Evolutionary conservation across 1,284 basidiomycete species (phyloP), one percentile per base, ranked within the genome.

Genomic region (Trametes polyzona): DNA sequence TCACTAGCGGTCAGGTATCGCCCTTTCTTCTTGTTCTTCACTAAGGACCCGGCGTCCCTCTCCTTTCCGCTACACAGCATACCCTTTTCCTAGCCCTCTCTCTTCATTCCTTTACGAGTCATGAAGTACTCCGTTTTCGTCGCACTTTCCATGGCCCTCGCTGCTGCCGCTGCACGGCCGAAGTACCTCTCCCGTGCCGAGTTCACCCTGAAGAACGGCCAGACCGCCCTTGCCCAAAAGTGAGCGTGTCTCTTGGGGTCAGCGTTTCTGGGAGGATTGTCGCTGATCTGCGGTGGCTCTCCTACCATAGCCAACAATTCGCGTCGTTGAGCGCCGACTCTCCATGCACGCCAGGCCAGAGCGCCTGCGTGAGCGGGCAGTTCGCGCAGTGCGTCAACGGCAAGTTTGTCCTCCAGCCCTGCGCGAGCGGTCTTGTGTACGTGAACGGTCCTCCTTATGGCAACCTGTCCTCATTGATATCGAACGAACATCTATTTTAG

Each of bases 221-320:
- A 81, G 61, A 79, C 78, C 59, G 82, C 83, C 35, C 76, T 84
- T 57, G 73, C 76, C 9, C 67, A 76, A n/a, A 85, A 84, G 84
- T 82, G 48, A 52, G 78, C 69, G 11, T 8, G 35, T 19, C 17
- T 14, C 49, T n/a, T n/a, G n/a, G n/a, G n/a, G n/a, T n/a, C n/a
- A n/a, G n/a, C n/a, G n/a, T n/a, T n/a, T n/a, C n/a, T n/a, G n/a
- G n/a, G n/a, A n/a, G n/a, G n/a, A n/a, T n/a, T n/a, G n/a, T n/a
- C n/a, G n/a, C n/a, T n/a, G n/a, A n/a, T n/a, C n/a, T n/a, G n/a
- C n/a, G n/a, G n/a, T n/a, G n/a, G n/a, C n/a, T n/a, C n/a, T 57
- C 21, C 11, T 26, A 63, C 14, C 8, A 12, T 56, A 83, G 82
- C 66, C 67, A 74, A 26, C 70, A 79, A 61, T 83, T 83, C 67